Base-by-base conservation (phyloP, 192 early-diverging fungal species). In the Podila epicladia region DNA sequence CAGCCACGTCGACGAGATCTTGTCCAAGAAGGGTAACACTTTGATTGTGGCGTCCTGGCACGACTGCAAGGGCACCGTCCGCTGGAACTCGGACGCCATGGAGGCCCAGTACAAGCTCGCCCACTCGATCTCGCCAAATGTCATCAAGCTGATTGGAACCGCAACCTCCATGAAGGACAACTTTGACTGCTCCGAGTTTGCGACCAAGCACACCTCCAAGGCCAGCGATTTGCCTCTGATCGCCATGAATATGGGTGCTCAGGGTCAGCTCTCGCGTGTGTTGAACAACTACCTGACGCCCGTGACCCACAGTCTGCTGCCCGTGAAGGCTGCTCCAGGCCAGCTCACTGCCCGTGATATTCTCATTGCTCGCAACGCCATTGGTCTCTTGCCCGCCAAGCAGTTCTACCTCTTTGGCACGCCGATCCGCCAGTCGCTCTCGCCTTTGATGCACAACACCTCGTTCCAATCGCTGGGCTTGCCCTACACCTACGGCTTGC, bases 241-340 rank as follows among this genome's bases (percentile, higher is more conserved):
- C 72, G 94, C 96, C 0, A 85, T 99, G 37, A 97, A 98, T 84
- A 99, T 99, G 98, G 95, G 95, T 12, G 82, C 89, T 22, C 59
- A 84, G 8, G 98, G 98, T n/a, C 96, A 95, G 83, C 80, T 97
- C 38, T 96, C 96, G 1, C 92, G 97, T 41, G 92, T 95, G 1
- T 83, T 97, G 60, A 98, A 98, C 83, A 89, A 88, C n/a, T 93
- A 91, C 70, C 74, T 98, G 61, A 97, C 98, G 4, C 98, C 98
- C 7, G 95, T 98, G 26, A 99, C 97, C 2, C 98, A 99, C 69
- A 82, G 91, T 26, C 71, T 85, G 24, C 77, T 99, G 60, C 91
- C 95, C 9, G 75, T 85, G 3, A 87, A 88, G 33, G 97, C 98
- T 11, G 98, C 98, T 4, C 96, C 97, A 8, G 98, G 98, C 33